These are phyloP conservation scores for Aspergillus fischeri DNA, from an alignment of 2,329 filamentous ascomycete genomes.

Conservation along the genomic window DNA sequence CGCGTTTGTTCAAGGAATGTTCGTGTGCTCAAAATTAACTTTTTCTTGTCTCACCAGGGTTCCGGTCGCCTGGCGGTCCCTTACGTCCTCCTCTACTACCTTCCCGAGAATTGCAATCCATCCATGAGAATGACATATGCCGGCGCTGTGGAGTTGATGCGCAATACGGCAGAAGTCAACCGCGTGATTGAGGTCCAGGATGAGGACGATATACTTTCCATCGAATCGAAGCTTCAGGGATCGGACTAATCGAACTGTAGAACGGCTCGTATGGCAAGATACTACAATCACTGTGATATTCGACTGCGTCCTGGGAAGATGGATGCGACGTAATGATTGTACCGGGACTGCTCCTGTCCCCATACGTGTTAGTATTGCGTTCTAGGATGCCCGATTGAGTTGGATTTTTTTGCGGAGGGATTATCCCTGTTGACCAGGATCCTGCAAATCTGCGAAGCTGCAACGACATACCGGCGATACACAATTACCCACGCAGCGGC, in stretches of 20 bases:
- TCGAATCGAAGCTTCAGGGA: conserved; percentile 61
- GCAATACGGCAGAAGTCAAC: conserved; percentile 86
- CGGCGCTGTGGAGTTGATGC: conserved; percentile 91
- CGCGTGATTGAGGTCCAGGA: conserved; percentile 80
- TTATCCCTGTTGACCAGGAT: neutral
- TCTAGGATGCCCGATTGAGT: neutral
- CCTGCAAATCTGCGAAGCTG: neutral
- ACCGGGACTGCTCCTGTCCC: neutral
- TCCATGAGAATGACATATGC: conserved; percentile 92
- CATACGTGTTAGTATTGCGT: neutral
- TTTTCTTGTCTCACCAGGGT: conserved; percentile 46
- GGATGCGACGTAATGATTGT: neutral
- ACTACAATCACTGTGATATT: neutral
- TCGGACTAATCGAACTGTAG: conserved; percentile 19
- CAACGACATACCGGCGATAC: neutral
- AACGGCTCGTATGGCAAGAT: neutral
- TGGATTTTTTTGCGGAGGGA: neutral
- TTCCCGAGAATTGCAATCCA: conserved; percentile 84
- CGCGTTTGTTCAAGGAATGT: neutral
- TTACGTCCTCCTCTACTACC: conserved; percentile 92
- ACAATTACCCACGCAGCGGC: neutral
- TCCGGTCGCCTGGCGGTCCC: conserved; percentile 83
- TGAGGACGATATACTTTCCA: conserved; percentile 75
- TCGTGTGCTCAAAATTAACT: neutral
- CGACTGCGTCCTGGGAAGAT: neutral